Base-by-base conservation (phyloP, 1,284 basidiomycete species). In the Papiliotrema laurentii region DNA sequence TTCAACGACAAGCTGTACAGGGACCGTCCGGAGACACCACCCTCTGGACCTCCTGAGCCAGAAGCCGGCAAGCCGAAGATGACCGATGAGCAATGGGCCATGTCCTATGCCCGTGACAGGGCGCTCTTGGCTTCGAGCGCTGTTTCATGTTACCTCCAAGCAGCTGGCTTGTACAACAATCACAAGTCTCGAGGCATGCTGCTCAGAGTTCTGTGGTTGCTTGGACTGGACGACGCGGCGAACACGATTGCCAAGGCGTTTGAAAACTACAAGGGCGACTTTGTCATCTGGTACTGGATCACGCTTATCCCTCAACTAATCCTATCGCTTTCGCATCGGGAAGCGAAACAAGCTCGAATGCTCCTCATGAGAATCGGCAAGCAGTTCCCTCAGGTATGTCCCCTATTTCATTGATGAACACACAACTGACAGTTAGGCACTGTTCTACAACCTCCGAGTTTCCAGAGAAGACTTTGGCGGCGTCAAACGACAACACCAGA, bases 221-320 rank as follows among this genome's bases (percentile, higher is more conserved):
- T 99, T 39, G 91, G 89, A 62, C 79, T 97, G 31, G 96, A 99
- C 69, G 94, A 99, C 61, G 78, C 75, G 22, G 77, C 78, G 25
- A 77, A 76, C 43, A 71, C 68, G 18, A 87, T 97, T 49, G 86
- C 89, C 22, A 84, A 86, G 53, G 89, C 91, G 1, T 98, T 98
- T 65, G 94, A 98, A 64, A 86, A 84, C 34, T 97, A 96, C 77
- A 94, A 93, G 71, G 96, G 96, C 52, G 96, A 98, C 63, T 83
- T 89, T 6, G 92, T 92, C 11, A 88, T 89, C 60, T 99, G 96
- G 96, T 97, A 92, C 74, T 99, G 96, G 96, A 96, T 98, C 62
- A 89, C 93, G 1, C 80, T 97, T 49, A 93, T 97, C 43, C 96
- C 96, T 14, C 96, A 99, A 67, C 80, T 99, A n/a, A 84, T 93